Conservation (phyloP, 108 stramenopile species). For the Cyclotella atomus region DNA sequence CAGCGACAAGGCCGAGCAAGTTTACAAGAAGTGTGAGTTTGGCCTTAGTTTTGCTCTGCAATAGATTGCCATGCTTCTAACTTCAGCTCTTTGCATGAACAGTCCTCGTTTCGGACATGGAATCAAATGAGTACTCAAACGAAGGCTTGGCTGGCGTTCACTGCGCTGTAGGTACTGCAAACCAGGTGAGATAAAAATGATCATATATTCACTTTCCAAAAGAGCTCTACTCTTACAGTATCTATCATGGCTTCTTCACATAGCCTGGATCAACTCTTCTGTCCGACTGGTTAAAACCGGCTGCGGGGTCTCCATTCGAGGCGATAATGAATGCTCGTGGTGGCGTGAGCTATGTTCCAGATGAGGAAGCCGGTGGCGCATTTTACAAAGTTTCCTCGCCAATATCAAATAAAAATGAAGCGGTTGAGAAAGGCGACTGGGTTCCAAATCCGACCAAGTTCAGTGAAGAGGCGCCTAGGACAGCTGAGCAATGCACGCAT, state of each 20-base stretch:
- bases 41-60: background rate
- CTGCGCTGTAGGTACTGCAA: constrained; percentile 11
- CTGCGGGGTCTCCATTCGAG: constrained; percentile 18
- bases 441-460: constrained; percentile 8
- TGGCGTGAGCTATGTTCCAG: constrained; percentile 11
- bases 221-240: too few relatives aligned
- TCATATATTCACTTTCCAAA: too few relatives aligned
- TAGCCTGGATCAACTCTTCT: constrained; percentile 13
- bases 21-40: constrained; percentile 4
- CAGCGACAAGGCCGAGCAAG: background rate
- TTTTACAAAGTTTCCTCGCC: background rate
- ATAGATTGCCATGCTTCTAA: background rate
- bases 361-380: background rate
- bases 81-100: too few relatives aligned
- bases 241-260: too few relatives aligned
- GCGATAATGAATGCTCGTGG: constrained; percentile 7
- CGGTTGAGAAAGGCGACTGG: constrained; percentile 21
- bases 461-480: constrained; percentile 16
- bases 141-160: constrained; percentile 11
- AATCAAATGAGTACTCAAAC: background rate
- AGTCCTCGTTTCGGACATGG: constrained; percentile 7
- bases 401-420: constrained; percentile 7
- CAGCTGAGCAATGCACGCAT: constrained; percentile 15
- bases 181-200: constrained; percentile 5
- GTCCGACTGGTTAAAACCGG: background rate